Conservation (phyloP, 2,329 filamentous ascomycete genomes). For the Colletotrichum somersetense region DNA sequence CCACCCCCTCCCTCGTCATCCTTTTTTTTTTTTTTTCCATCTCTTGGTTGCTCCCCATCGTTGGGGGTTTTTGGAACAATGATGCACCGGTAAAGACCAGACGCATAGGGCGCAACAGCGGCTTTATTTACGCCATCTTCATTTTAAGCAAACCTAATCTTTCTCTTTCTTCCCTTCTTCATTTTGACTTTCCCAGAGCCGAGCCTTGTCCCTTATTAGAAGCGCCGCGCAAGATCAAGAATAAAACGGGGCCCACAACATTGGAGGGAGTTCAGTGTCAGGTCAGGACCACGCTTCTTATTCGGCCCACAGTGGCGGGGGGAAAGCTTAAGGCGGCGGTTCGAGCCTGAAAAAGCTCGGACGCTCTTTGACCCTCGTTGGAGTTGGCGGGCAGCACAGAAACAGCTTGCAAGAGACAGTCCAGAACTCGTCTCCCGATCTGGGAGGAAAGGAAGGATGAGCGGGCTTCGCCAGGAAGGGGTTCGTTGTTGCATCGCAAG, state of each 20-base stretch:
- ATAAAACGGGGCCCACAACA: constrained; percentile 19
- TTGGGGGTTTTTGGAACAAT: not conserved
- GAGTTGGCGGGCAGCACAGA: not conserved
- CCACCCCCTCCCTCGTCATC: not conserved
- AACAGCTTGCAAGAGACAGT: not conserved
- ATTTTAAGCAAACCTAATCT: constrained; percentile 21
- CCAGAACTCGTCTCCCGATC: not conserved
- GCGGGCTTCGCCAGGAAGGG: not conserved
- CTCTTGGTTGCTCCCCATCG: not conserved
- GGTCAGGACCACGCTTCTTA: constrained; percentile 19
- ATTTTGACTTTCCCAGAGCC: not conserved
- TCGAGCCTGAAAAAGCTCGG: constrained; percentile 37
- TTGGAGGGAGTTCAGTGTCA: not conserved
- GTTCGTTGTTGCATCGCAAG: constrained; percentile 30
- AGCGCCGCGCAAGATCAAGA: not conserved
- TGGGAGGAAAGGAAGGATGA: not conserved
- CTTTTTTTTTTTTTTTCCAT: not conserved
- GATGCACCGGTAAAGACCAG: constrained; percentile 16
- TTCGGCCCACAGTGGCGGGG: constrained; percentile 16
- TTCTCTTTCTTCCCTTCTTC: constrained; percentile 10
- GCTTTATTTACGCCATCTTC: constrained; percentile 9
- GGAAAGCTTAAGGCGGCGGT: constrained; percentile 22
- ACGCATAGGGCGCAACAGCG: constrained; percentile 25
- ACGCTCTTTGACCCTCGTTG: constrained; percentile 34
- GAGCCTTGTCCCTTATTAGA: not conserved